phyloP scores from a whole-genome alignment of 164 flowering plant genomes.

The Litsea cubeba region DNA sequence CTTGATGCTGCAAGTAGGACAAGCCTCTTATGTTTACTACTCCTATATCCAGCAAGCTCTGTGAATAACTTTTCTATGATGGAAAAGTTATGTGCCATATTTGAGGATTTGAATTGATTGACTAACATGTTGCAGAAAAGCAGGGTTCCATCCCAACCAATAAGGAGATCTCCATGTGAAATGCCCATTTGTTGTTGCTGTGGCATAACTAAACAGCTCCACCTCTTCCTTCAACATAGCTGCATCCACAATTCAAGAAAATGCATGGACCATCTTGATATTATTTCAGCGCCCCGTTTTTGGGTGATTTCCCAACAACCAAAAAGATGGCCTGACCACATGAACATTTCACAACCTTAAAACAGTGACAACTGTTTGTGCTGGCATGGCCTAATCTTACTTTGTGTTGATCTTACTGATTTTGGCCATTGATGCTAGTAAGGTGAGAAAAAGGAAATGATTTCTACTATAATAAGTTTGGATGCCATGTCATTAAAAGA shows the following conservation, averaged over 20 bases:
- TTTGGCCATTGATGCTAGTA: not conserved
- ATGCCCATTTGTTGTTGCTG: not conserved
- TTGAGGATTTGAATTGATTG: too few species aligned
- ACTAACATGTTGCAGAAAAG: too few species aligned
- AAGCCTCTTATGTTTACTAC: too few species aligned
- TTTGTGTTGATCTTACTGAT: not conserved
- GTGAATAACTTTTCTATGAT: too few species aligned
- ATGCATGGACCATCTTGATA: not conserved
- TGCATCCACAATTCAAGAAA: not conserved
- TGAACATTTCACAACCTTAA: not conserved
- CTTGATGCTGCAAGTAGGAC: too few species aligned
- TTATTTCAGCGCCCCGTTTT: not conserved
- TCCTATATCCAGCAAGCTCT: too few species aligned
- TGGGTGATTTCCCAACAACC: not conserved
- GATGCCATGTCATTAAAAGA: not conserved
- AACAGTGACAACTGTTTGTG: not conserved
- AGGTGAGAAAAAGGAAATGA: not conserved
- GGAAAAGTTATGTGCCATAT: too few species aligned
- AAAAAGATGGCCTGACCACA: not conserved
- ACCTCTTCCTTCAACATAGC: not conserved
- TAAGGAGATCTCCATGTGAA: not conserved
- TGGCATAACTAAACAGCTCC: not conserved
- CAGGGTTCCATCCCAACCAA: too few species aligned
- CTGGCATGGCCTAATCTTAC: not conserved
- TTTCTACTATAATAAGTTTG: not conserved